phyloP scores from a whole-genome alignment of 352 stramenopile species.

The Aphanomyces euteiches region DNA sequence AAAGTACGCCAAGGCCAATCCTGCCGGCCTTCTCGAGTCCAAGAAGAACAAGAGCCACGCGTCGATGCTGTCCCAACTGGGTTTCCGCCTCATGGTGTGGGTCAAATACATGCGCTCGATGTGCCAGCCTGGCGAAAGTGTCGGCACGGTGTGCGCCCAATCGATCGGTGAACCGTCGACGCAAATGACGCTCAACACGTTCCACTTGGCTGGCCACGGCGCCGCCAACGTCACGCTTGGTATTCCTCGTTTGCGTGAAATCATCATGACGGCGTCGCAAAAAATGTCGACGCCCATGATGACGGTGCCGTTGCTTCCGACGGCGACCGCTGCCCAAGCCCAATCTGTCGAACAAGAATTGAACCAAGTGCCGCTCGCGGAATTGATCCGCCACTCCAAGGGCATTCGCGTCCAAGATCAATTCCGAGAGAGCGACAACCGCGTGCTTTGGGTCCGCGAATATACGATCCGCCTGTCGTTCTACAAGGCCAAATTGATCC shows the following conservation, averaged over 20 bases:
- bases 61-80: conserved; percentile 40
- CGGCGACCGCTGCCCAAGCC: conserved; percentile 46
- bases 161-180: conserved; percentile 99
- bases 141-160: conserved; percentile 98
- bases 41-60: conserved; percentile 74
- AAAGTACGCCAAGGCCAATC: conserved; percentile 76
- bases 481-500: conserved; percentile 92
- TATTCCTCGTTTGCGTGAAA: conserved; percentile 99
- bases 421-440: conserved; percentile 85
- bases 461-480: conserved; percentile 96
- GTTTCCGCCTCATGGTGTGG: conserved; percentile 93
- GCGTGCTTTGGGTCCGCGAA: conserved; percentile 92
- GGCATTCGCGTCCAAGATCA: conserved; percentile 91
- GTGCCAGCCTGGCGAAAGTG: conserved; percentile 95
- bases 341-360: conserved; percentile 85
- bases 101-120: conserved; percentile 97
- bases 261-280: conserved; percentile 99
- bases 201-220: conserved; percentile 98
- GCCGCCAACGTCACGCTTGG: conserved; percentile 99
- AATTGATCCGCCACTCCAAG: conserved; percentile 88
- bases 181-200: conserved; percentile 99
- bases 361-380: conserved; percentile 90
- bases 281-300: conserved; percentile 98
- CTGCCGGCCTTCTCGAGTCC: conserved; percentile 58
- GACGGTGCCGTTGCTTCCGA: conserved; percentile 91